Base-by-base conservation (phyloP, 2,329 filamentous ascomycete species). In the Zasmidium citrigriseum region DNA sequence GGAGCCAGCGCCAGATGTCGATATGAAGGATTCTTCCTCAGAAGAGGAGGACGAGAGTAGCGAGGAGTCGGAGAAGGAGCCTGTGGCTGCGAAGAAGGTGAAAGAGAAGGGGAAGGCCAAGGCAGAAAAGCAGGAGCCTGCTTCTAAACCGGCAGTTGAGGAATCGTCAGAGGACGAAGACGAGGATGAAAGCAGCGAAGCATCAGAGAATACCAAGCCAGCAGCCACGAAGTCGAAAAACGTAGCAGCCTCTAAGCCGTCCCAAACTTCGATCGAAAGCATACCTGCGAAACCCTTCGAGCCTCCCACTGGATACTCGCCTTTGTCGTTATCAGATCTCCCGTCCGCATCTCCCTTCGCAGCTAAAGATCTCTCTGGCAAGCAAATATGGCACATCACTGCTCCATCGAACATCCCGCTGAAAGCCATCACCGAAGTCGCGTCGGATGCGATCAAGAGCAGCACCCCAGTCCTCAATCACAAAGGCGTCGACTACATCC, bases 361-460 rank as follows among this genome's bases (percentile, higher is more conserved):
- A 12, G 24, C 54, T 11, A 57, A 80, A 82, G 55, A 84, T 65
- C 71, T 88, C 7, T 77, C 85, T 56, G 87, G 87, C 62, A 91
- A 91, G 77, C 86, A 92, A 71, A 79, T 92, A 59, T 93, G 89
- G 89, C 90, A 91, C 72, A 90, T 93, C 66, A 90, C 87, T 10
- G 86, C 88, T 2, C 89, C 89, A 1, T 83, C 86, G 4, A 85
- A 84, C 11, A 77, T 91, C 2, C 85, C 89, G n/a, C 81, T 92
- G 57, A 85, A 83, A 11, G 80, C 88, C 1, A 76, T 92, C 48
- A 83, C 86, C 69, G 81, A 87, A 63, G 77, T 91, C 60, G 82
- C 86, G 38, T 82, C 90, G 66, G 82, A 85, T 57, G 79, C 82
- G 53, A 80, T 82, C 1, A 76, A 81, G 59, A 75, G 79, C 1